Evolutionary conservation across 208 protist species (phyloP).

Genomic region (Leishmania turanica): DNA sequence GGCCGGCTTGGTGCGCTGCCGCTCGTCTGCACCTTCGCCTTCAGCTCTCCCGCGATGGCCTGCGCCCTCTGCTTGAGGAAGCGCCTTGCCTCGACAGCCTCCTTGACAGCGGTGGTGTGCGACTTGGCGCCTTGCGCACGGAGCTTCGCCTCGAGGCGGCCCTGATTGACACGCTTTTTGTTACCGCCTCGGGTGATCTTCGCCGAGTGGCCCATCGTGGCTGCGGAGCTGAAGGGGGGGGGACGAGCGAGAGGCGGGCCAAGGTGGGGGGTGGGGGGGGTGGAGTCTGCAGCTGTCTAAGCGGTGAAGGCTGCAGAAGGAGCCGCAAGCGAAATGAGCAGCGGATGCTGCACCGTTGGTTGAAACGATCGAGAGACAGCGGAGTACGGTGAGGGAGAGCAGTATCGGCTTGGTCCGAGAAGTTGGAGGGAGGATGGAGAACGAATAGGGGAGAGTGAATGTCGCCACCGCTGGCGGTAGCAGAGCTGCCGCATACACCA

Average conservation of each 20-base stretch:
- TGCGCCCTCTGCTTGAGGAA: conserved; percentile 64
- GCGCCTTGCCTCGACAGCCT: conserved; percentile 55
- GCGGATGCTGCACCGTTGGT: background rate
- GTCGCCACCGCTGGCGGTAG: background rate
- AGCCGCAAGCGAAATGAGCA: background rate
- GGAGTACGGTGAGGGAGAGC: background rate
- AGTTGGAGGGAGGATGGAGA: background rate
- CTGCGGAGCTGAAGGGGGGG: background rate
- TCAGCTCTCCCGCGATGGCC: conserved; percentile 71
- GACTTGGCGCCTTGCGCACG: conserved; percentile 76
- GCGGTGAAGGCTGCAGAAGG: background rate
- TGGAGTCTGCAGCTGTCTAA: background rate
- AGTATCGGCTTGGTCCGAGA: background rate
- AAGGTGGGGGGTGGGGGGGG: too few species aligned
- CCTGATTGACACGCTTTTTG: conserved; percentile 87
- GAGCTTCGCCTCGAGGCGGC: conserved; percentile 71
- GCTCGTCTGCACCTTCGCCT: conserved; percentile 42
- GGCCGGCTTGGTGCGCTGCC: background rate
- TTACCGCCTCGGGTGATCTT: conserved; percentile 90
- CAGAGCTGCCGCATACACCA: background rate
- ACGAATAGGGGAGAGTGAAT: background rate
- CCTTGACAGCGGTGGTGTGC: conserved; percentile 70
- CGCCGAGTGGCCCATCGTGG: conserved; percentile 74
- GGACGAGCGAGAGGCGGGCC: background rate
- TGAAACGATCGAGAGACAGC: background rate